These are phyloP conservation scores for Nannochloropsis oceanica DNA, from an alignment of 108 stramenopile species.

Conservation along the genomic window DNA sequence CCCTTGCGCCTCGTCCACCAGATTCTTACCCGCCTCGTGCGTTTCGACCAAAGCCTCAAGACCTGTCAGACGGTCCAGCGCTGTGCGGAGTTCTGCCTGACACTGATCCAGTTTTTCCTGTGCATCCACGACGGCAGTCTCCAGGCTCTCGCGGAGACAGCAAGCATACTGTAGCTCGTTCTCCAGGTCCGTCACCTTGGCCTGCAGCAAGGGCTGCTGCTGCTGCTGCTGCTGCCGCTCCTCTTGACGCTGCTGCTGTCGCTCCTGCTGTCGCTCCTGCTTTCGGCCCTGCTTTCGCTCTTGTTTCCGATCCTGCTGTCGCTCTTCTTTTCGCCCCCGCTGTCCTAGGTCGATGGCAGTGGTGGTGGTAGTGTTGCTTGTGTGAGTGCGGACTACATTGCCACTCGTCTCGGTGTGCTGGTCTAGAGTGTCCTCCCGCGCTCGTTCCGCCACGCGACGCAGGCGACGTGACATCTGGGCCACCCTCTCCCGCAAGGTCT, in stretches of 20 bases:
- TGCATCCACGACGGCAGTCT: background rate
- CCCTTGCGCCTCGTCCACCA: background rate
- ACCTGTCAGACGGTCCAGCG: background rate
- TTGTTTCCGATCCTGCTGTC: too few relatives aligned
- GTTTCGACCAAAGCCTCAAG: background rate
- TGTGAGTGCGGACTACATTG: too few relatives aligned
- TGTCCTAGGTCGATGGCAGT: too few relatives aligned
- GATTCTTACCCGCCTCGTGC: background rate
- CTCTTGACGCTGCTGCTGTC: background rate
- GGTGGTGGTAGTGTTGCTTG: too few relatives aligned
- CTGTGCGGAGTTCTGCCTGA: background rate
- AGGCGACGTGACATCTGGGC: background rate
- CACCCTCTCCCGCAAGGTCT: background rate
- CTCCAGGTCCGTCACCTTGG: background rate
- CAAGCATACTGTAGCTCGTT: background rate
- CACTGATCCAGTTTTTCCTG: background rate
- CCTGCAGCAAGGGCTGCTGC: background rate
- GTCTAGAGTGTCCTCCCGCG: too few relatives aligned
- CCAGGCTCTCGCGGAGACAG: background rate
- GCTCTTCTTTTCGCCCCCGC: too few relatives aligned
- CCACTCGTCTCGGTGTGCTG: too few relatives aligned
- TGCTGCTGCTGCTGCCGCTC: background rate
- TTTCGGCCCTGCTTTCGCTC: background rate
- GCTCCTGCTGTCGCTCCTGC: background rate
- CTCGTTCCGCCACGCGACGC: background rate